These are phyloP conservation scores for Aspergillus wentii DNA, from an alignment of 495 filamentous ascomycete genomes.

Conservation along the genomic window DNA sequence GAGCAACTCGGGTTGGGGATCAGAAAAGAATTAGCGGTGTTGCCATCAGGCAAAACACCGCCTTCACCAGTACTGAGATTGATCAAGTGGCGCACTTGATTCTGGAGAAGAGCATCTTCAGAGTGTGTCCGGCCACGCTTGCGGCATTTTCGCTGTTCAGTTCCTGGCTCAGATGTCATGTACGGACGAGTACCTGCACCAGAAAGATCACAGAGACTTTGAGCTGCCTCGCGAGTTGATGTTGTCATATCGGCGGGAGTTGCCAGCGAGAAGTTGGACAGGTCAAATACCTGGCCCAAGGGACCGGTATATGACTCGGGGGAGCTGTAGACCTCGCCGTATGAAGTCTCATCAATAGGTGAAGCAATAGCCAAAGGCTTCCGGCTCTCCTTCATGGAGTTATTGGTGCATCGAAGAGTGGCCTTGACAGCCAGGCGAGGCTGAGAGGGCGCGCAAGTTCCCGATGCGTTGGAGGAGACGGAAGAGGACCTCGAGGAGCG, in stretches of 20 bases:
- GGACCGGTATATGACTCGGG: constrained; percentile 56
- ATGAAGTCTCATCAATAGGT: constrained; percentile 46
- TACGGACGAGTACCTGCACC: constrained; percentile 23
- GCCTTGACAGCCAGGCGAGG: constrained; percentile 74
- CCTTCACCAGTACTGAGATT: constrained; percentile 24
- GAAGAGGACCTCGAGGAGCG: constrained; percentile 70
- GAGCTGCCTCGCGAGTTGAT: constrained; percentile 55
- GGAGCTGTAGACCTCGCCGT: constrained; percentile 48
- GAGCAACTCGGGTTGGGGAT: constrained; percentile 11
- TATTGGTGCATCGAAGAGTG: constrained; percentile 74
- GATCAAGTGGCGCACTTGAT: constrained; percentile 63
- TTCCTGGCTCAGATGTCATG: constrained; percentile 7
- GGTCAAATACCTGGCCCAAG: constrained; percentile 43
- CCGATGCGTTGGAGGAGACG: constrained; percentile 65
- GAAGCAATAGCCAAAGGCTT: constrained; percentile 36
- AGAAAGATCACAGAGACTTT: constrained; percentile 61
- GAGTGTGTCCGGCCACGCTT: constrained; percentile 71
- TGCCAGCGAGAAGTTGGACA: constrained; percentile 48
- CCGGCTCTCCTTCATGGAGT: constrained; percentile 35
- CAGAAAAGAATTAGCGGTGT: constrained; percentile 37
- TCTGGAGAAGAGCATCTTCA: constrained; percentile 63
- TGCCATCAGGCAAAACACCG: constrained; percentile 33
- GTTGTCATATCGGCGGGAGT: constrained; percentile 39
- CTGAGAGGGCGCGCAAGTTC: constrained; percentile 57
- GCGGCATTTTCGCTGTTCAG: constrained; percentile 31